Percentiles rank a stretch among this genome's conserved stretches.
These are phyloP conservation scores for Neopestalotiopsis clavispora DNA, from an alignment of 2,329 filamentous ascomycete species.

Conservation along the genomic window DNA sequence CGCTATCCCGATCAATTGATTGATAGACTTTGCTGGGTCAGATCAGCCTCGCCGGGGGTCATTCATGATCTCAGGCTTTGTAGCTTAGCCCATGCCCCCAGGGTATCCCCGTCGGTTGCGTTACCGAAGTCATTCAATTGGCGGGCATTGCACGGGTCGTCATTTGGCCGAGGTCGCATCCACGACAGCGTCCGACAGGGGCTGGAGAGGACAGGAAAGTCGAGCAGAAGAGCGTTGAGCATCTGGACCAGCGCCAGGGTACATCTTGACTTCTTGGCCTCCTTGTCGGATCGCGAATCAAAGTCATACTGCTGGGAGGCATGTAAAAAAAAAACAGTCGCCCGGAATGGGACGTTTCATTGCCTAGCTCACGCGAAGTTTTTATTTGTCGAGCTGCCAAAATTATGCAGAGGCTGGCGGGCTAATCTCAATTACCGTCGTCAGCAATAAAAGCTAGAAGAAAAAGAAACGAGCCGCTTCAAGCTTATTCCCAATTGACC, in stretches of 20 bases:
- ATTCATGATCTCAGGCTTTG: neutral
- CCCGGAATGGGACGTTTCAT: neutral
- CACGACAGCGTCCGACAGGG: neutral
- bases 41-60: neutral
- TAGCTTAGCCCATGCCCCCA: neutral
- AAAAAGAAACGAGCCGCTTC: neutral
- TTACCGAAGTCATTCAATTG: neutral
- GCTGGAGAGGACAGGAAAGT: neutral
- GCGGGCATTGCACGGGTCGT: constrained; percentile 4
- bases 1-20: neutral
- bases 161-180: constrained; percentile 9
- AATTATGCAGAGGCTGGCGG: neutral
- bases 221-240: neutral
- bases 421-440: constrained; percentile 1
- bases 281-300: neutral
- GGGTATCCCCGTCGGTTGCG: neutral
- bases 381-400: neutral
- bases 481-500: neutral
- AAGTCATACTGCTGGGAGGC: neutral
- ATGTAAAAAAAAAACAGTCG: neutral
- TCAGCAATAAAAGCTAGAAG: neutral
- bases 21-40: neutral
- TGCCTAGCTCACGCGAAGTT: neutral
- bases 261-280: neutral
- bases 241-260: neutral